Evolutionary conservation across 345 rosid genomes (phyloP), one percentile per base, ranked within the genome.

Genomic region (Moringa oleifera): DNA sequence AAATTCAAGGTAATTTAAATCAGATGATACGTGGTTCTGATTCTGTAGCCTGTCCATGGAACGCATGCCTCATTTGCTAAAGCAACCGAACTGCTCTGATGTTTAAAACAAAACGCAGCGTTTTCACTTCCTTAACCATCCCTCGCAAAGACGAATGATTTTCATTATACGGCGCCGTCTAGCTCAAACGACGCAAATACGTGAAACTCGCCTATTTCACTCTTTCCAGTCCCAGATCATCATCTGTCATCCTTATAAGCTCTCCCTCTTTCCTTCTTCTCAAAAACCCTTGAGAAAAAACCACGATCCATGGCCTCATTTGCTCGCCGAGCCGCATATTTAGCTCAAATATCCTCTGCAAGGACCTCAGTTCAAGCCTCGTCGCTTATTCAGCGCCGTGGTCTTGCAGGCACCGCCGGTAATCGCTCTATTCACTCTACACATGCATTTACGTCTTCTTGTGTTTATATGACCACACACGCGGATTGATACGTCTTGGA

Each of bases 401-500:
- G 96, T 63, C 79, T 88, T 15, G 86, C 96, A 60, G 85, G 90
- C 67, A 87, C 97, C 28, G 91, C 94, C 28, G 96, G 96, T 89
- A 80, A 64, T 66, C 41, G 17, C 23, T 15, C 28, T 50, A 13
- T 19, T 13, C 19, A 37, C 58, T 45, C n/a, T n/a, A n/a, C n/a
- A n/a, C n/a, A n/a, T 37, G 59, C 20, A 16, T 65, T 25, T 2
- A 10, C 59, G 8, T 41, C 9, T 15, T 41, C 47, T 1, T 41
- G 1, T 41, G 12, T 41, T 1, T 41, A 41, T 16, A 41, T 16
- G 17, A 7, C 2, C 13, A 41, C 47, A 41, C 13, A 41, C 13
- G 13, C 22, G 7, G 60, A 53, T 57, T 56, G 31, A 49, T 25
- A 25, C 60, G 20, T n/a, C 37, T 33, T 23, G 57, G 51, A 16